Base-by-base conservation (phyloP, 768 basidiomycete species). In the Boletus reticuloceps region DNA sequence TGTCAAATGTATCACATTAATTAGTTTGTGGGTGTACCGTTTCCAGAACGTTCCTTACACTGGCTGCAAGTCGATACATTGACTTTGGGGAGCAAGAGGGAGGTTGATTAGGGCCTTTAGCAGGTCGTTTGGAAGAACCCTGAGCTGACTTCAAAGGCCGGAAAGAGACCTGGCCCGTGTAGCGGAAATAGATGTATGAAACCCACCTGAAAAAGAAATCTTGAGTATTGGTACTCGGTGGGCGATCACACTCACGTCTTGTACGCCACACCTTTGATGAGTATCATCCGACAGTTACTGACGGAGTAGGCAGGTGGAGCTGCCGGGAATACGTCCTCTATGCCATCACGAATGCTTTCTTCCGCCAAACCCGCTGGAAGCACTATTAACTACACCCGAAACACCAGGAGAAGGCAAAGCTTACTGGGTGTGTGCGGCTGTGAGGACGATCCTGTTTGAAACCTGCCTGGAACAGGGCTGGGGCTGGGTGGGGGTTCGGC, bases 31-130 rank as follows among this genome's bases (percentile, higher is more conserved):
- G 7, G 43, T 8, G 19, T 37, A 29, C 25, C 32, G 4, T 41
- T 34, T 32, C 22, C 22, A 29, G 16, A 27, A 48, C 22, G 8
- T 36, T 40, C 27, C 65, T 56, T 50, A 73, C 72, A 20, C 31
- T 59, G 17, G 14, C 38, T 22, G 72, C 72, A 10, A 73, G 60
- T 49, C 72, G 69, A 59, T 72, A 74, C 73, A 74, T 73, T 11
- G 72, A 73, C 62, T 74, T 73, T 53, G 73, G 72, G 17, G 72
- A 74, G 25, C 72, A 73, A 19, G 45, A 1, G 6, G 62, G 58
- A 20, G 54, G 42, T 0, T 25, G 38, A 13, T 16, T 41, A 6
- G n/a, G 19, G n/a, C 16, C 31, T 9, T 38, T 40, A 4, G 14
- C 20, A 6, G 14, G 50, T 14, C 9, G 19, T 9, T 6, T 22